A percentile compares a stretch with the other conserved stretches of the same genome.
Evolutionary conservation across 176 grass and related monocot species (phyloP).

Genomic region (Olyra latifolia): DNA sequence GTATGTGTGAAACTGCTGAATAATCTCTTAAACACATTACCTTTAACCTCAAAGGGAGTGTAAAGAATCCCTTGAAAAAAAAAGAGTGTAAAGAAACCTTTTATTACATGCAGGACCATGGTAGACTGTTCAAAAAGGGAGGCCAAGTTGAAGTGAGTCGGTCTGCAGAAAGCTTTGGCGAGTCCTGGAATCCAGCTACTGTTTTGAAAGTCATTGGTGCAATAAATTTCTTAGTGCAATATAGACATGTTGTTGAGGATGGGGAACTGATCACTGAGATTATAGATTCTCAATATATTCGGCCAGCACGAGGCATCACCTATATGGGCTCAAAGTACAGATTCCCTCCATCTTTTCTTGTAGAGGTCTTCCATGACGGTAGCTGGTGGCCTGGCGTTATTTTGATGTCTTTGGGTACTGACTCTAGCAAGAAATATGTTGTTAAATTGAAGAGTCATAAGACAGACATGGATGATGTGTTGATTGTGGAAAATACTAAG

Average conservation of each 20-base stretch:
- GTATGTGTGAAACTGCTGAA: background rate
- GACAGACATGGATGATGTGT: background rate
- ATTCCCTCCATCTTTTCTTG: slow-evolving; percentile 30
- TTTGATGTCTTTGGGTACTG: slow-evolving; percentile 11
- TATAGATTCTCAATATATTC: slow-evolving; percentile 39
- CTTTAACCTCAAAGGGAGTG: background rate
- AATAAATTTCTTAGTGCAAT: slow-evolving; percentile 38
- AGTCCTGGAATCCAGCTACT: slow-evolving; percentile 44
- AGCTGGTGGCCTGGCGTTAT: slow-evolving; percentile 47
- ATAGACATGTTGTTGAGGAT: background rate
- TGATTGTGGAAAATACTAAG: slow-evolving; percentile 37
- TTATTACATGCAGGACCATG: slow-evolving; percentile 20
- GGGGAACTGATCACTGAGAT: slow-evolving; percentile 33
- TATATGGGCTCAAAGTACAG: slow-evolving; percentile 39
- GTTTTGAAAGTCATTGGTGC: slow-evolving; percentile 40
- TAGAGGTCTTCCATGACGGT: slow-evolving; percentile 21
- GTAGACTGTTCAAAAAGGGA: slow-evolving; percentile 13
- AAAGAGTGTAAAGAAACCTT: background rate
- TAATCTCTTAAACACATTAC: background rate
- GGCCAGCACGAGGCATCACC: background rate
- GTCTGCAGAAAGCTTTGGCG: slow-evolving; percentile 11
- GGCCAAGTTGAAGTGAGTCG: slow-evolving; percentile 44
- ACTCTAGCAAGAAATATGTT: slow-evolving; percentile 24
- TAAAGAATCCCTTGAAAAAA: background rate
- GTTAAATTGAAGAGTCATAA: slow-evolving; percentile 10